Evolutionary conservation across 768 basidiomycete genomes (phyloP), one percentile per base, ranked within the genome.

Genomic region (Lactarius trivialis): DNA sequence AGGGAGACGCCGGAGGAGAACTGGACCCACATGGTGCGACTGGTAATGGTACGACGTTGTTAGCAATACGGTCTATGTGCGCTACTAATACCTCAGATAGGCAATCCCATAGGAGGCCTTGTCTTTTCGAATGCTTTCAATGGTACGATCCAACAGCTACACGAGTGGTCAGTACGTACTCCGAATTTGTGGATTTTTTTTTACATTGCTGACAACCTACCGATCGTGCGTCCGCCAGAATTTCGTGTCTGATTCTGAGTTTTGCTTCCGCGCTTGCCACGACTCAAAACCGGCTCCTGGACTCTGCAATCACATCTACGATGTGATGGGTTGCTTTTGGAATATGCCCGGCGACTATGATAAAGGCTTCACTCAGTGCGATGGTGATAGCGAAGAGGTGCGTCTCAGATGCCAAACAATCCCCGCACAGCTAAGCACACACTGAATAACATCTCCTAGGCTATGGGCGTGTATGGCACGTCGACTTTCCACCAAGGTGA

Each of bases 41-140:
- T 65, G 81, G 81, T 19, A 79, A 81, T 66, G 82, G 80, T 78
- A 69, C 57, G 71, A 45, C 6, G n/a, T 26, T 51, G 32, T 48
- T 14, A 21, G 4, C 9, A 26, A 48, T 33, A 30, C 17, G 8
- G 19, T 51, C 58, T 21, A 30, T 30, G 19, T 21, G 17, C 15
- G 51, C 45, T 45, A 33, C 52, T 58, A 33, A 63, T 30, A 28
- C 28, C 14, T 34, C 39, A 4, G 28, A 11, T 55, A 73, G 84
- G 81, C 17, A 85, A 83, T 68, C 84, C 81, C 11, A 79, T 82
- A 36, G 88, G 86, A 32, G 85, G 82, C 3, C 77, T 89, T 48
- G 84, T 91, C n/a, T 89, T 89, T 71, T 86, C 87, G 24, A 79
- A 60, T 62, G 85, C 84, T n/a, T 89, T 85, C 72, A n/a, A n/a